Evolutionary conservation across 129 eudicot genomes (phyloP).

Genomic region (Deinandra increscens): DNA sequence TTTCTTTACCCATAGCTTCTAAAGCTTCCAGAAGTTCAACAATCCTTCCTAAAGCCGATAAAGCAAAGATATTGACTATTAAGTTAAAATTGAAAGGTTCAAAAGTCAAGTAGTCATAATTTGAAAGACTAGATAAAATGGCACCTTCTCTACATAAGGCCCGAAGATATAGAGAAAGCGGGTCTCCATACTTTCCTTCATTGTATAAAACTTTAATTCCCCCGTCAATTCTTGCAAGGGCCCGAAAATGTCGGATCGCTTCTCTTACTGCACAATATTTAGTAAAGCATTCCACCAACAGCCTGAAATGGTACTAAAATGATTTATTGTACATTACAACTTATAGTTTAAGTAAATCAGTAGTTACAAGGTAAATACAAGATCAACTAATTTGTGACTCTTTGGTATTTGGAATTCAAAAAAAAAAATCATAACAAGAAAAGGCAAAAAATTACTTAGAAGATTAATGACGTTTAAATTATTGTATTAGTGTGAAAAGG

Average conservation of each 20-base stretch:
- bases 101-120: conserved; percentile 6
- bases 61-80: neutral
- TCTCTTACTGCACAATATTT: conserved; percentile 81
- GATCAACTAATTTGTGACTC: conserved; percentile 14
- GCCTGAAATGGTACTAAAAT: conserved; percentile 44
- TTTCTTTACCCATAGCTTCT: conserved; percentile 86
- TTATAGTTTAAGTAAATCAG: neutral
- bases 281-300: conserved; percentile 95
- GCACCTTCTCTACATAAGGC: conserved; percentile 90
- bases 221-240: conserved; percentile 61
- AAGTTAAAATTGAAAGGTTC: neutral
- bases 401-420: neutral
- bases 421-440: neutral
- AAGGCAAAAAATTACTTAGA: conserved; percentile 10
- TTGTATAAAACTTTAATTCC: conserved; percentile 67
- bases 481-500: neutral
- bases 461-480: neutral
- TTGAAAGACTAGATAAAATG: conserved; percentile 9
- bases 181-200: conserved; percentile 86
- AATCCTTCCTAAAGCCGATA: conserved; percentile 64
- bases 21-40: conserved; percentile 85
- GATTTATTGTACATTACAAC: too few species aligned
- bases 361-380: conserved; percentile 1
- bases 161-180: conserved; percentile 92
- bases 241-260: conserved; percentile 97